These are phyloP conservation scores for Vicia faba DNA, from an alignment of 306 rosid species.

Conservation along the genomic window DNA sequence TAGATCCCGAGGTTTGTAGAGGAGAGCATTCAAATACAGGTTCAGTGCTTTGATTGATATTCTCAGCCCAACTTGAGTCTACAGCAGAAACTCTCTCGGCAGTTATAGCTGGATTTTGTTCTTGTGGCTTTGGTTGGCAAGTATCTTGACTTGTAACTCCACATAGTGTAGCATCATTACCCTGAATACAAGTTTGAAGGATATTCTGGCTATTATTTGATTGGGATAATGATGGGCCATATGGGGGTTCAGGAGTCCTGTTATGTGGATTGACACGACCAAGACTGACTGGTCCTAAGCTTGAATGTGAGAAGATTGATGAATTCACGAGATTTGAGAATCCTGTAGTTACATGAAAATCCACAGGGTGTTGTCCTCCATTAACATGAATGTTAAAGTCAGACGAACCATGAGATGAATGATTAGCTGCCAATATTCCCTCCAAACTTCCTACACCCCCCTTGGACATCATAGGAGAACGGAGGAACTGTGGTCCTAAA, in stretches of 20 bases:
- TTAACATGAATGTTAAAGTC: slow-evolving; percentile 35
- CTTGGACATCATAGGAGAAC: slow-evolving; percentile 43
- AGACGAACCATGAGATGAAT: slow-evolving; percentile 35
- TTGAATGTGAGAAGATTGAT: slow-evolving; percentile 24
- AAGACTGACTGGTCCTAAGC: slow-evolving; percentile 33
- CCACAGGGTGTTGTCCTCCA: slow-evolving; percentile 33
- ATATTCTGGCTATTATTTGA: slow-evolving; percentile 31
- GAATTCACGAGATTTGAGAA: slow-evolving; percentile 27
- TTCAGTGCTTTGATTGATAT: slow-evolving; percentile 42
- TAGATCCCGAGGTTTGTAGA: slow-evolving; percentile 38
- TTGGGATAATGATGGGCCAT: slow-evolving; percentile 39
- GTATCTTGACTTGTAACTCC: slow-evolving; percentile 38
- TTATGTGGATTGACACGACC: slow-evolving; percentile 31
- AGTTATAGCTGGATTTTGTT: slow-evolving; percentile 30
- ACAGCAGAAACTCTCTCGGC: slow-evolving; percentile 29
- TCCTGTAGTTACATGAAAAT: slow-evolving; percentile 34
- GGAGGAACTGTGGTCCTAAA: slow-evolving; percentile 32
- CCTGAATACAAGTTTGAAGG: slow-evolving; percentile 40
- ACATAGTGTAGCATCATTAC: slow-evolving; percentile 28
- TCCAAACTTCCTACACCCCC: slow-evolving; percentile 33
- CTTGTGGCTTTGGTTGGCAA: slow-evolving; percentile 28
- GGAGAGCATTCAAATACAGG: slow-evolving; percentile 35
- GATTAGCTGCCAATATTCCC: slow-evolving; percentile 28
- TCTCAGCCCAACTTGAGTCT: slow-evolving; percentile 43
- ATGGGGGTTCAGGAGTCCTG: slow-evolving; percentile 39